A percentile compares a stretch with the other conserved stretches of the same genome.
These are phyloP conservation scores for Komagataella populi DNA, from an alignment of 805 yeast genomes.

Conservation along the genomic window DNA sequence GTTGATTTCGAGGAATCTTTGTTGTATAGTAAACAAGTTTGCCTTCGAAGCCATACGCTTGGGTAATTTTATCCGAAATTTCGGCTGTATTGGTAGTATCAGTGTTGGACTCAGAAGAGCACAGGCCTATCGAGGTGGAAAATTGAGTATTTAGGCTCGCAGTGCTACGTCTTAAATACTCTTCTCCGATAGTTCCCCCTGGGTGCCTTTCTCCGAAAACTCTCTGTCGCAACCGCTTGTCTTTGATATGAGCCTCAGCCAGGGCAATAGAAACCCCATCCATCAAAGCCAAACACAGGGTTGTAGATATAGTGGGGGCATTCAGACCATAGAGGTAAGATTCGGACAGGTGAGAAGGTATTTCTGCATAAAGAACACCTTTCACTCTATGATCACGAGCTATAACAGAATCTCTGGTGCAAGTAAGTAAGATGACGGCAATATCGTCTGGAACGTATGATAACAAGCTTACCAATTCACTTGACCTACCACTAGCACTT, in stretches of 20 bases:
- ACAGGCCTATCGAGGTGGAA: background rate
- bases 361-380: constrained; percentile 45
- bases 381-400: constrained; percentile 34
- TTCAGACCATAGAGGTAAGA: constrained; percentile 59
- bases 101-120: background rate
- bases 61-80: background rate
- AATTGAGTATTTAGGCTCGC: constrained; percentile 1
- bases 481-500: constrained; percentile 74
- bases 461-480: constrained; percentile 48
- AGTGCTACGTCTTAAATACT: constrained; percentile 6
- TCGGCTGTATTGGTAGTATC: background rate
- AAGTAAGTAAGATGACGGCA: constrained; percentile 51
- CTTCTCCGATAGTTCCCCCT: constrained; percentile 78
- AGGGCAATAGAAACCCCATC: constrained; percentile 71
- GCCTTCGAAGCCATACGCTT: background rate
- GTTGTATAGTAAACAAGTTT: background rate
- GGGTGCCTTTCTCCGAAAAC: constrained; percentile 70
- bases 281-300: constrained; percentile 59
- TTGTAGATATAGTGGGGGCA: constrained; percentile 81
- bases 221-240: constrained; percentile 34
- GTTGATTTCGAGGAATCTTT: constrained; percentile 1
- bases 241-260: constrained; percentile 50
- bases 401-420: constrained; percentile 41
- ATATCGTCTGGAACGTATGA: constrained; percentile 41
- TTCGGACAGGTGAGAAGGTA: constrained; percentile 47